Percentiles rank a stretch among this genome's conserved stretches.
Conservation (phyloP, 768 basidiomycete genomes). For the Podaxis carcinomalis region DNA sequence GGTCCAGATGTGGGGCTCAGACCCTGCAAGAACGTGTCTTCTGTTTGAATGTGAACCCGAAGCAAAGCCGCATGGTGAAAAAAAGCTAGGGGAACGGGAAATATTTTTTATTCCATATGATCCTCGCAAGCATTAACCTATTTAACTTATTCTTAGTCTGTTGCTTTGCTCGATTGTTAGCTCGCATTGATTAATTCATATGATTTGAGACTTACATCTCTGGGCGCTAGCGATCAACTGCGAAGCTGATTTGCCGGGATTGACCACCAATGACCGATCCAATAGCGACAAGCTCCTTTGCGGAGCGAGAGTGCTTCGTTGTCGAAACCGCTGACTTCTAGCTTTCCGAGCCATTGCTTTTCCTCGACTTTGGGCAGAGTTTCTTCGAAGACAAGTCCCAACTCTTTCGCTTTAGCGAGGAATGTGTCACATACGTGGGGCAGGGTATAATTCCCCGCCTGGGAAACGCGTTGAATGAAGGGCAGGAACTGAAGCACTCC, state of each 20-base stretch:
- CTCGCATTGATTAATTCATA: background rate
- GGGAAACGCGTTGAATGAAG: background rate
- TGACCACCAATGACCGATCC: conserved; percentile 39
- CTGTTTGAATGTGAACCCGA: background rate
- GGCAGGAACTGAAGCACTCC: background rate
- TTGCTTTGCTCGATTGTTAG: too few species aligned
- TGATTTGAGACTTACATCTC: background rate
- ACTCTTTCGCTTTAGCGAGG: conserved; percentile 30
- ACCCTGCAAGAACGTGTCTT: background rate
- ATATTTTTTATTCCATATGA: conserved; percentile 4
- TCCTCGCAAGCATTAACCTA: background rate
- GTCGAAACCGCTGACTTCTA: conserved; percentile 44
- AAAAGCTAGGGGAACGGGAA: background rate
- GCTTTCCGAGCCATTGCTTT: conserved; percentile 42
- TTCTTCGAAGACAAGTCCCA: conserved; percentile 49
- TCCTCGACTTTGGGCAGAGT: conserved; percentile 24
- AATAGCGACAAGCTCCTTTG: conserved; percentile 59
- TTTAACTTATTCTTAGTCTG: background rate
- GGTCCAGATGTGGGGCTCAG: background rate
- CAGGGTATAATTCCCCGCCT: conserved; percentile 60
- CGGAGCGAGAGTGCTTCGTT: conserved; percentile 40
- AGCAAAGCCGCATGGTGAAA: background rate
- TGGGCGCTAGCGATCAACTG: too few species aligned
- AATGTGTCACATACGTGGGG: conserved; percentile 50
- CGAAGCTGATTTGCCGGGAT: background rate